phyloP scores from a whole-genome alignment of 225 moss, liverwort and hornwort species.

The Climacium dendroides region DNA sequence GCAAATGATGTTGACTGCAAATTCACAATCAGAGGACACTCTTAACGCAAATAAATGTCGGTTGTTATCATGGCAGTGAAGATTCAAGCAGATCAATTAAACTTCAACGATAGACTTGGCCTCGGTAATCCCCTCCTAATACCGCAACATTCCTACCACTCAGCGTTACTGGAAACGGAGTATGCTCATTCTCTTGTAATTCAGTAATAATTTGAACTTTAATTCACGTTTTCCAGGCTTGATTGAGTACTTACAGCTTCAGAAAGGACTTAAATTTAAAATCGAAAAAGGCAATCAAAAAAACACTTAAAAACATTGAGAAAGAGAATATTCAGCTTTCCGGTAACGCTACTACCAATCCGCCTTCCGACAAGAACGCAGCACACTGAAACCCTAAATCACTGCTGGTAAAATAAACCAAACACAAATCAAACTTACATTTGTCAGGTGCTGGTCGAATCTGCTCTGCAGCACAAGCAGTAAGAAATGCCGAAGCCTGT shows the following conservation, averaged over 20 bases:
- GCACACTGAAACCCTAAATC: not conserved
- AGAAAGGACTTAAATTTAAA: not conserved
- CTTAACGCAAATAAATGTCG: not conserved
- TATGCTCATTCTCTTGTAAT: not conserved
- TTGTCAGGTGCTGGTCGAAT: constrained; percentile 86
- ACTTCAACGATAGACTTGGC: not conserved
- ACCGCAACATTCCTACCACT: not conserved
- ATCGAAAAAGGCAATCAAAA: not conserved
- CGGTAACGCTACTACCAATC: not conserved
- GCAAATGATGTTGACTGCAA: constrained; percentile 75
- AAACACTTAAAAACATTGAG: not conserved
- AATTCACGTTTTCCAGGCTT: not conserved
- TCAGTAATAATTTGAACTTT: not conserved
- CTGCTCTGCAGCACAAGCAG: constrained; percentile 69
- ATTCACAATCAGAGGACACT: not conserved
- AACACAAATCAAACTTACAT: constrained; percentile 37
- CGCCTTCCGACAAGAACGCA: not conserved
- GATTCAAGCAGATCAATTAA: not conserved
- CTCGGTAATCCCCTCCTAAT: not conserved
- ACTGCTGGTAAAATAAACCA: not conserved
- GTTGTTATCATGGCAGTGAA: not conserved
- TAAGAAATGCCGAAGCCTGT: constrained; percentile 59
- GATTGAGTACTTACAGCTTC: not conserved
- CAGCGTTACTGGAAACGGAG: not conserved
- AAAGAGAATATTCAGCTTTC: not conserved